Evolutionary conservation across 768 basidiomycete genomes (phyloP).

Genomic region (Lyophyllum semitale): DNA sequence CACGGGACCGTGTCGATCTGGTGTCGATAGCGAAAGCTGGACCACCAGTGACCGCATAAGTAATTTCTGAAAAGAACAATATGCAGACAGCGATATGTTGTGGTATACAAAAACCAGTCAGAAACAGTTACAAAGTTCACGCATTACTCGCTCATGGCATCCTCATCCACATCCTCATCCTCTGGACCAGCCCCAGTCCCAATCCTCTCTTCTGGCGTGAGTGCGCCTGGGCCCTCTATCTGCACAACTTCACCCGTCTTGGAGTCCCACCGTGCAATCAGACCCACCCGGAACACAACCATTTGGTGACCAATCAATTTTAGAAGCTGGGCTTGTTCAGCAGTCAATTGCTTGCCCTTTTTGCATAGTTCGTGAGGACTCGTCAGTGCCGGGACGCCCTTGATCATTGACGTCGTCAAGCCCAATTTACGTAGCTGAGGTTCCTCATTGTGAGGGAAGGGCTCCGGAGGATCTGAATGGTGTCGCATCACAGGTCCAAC

Average conservation of each 20-base stretch:
- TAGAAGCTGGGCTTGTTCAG: slow-evolving; percentile 89
- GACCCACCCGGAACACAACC: slow-evolving; percentile 78
- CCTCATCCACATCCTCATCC: slow-evolving; percentile 32
- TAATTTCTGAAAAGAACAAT: background rate
- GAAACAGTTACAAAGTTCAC: slow-evolving; percentile 8
- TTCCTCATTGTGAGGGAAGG: slow-evolving; percentile 97
- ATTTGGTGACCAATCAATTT: slow-evolving; percentile 90
- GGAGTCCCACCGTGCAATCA: slow-evolving; percentile 75
- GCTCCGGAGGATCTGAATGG: slow-evolving; percentile 79
- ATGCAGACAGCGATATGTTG: slow-evolving; percentile 3
- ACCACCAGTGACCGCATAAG: too few species aligned
- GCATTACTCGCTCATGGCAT: slow-evolving; percentile 54
- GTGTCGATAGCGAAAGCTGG: too few species aligned
- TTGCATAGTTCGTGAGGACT: slow-evolving; percentile 84
- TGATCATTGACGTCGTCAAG: slow-evolving; percentile 78
- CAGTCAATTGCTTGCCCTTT: slow-evolving; percentile 74
- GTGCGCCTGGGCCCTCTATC: slow-evolving; percentile 47
- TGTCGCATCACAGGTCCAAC: slow-evolving; percentile 83
- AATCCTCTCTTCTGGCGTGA: slow-evolving; percentile 33
- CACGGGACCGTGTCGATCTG: slow-evolving; percentile 17
- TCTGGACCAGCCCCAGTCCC: slow-evolving; percentile 25
- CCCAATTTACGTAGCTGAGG: slow-evolving; percentile 94
- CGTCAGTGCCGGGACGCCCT: slow-evolving; percentile 84
- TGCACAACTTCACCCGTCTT: slow-evolving; percentile 64
- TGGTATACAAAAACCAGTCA: slow-evolving; percentile 21